A percentile compares a stretch with the other conserved stretches of the same genome.
These are phyloP conservation scores for Rhizophagus sp. DNA, from an alignment of 192 early-diverging fungal species.

Conservation along the genomic window DNA sequence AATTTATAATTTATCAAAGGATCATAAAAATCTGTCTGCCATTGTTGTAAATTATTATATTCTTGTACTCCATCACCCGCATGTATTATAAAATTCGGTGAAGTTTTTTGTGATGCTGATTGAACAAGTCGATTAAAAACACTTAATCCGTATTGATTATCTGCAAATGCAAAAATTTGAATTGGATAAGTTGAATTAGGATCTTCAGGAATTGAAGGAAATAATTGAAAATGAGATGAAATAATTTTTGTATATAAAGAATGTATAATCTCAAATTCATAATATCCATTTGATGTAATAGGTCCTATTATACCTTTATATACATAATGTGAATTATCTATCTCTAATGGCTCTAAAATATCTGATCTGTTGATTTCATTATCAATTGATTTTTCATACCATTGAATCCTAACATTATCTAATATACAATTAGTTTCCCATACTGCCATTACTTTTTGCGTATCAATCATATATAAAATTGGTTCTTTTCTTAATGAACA, in stretches of 20 bases:
- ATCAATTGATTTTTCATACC: constrained; percentile 28
- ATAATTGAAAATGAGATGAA: constrained; percentile 17
- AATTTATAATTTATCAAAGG: constrained; percentile 59
- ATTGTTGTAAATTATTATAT: constrained; percentile 56
- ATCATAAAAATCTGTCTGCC: constrained; percentile 70
- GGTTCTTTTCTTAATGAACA: constrained; percentile 58
- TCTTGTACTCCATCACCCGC: constrained; percentile 72
- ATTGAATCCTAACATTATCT: constrained; percentile 45
- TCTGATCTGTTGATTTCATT: neutral
- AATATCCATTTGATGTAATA: constrained; percentile 19
- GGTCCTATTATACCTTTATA: constrained; percentile 44
- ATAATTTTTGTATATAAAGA: neutral
- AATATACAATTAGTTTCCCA: constrained; percentile 60
- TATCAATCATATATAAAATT: constrained; percentile 53
- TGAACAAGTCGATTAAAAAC: constrained; percentile 38
- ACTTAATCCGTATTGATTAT: constrained; percentile 54
- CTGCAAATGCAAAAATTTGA: constrained; percentile 40
- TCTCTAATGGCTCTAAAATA: constrained; percentile 20
- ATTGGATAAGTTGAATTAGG: constrained; percentile 40
- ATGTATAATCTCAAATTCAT: constrained; percentile 33
- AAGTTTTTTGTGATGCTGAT: constrained; percentile 35
- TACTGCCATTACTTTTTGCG: constrained; percentile 46
- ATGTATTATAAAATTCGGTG: constrained; percentile 61
- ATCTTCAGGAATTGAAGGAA: neutral
- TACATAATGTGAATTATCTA: constrained; percentile 40